These are phyloP conservation scores for Lactuca sativa DNA, from an alignment of 129 eudicot genomes.

Conservation along the genomic window DNA sequence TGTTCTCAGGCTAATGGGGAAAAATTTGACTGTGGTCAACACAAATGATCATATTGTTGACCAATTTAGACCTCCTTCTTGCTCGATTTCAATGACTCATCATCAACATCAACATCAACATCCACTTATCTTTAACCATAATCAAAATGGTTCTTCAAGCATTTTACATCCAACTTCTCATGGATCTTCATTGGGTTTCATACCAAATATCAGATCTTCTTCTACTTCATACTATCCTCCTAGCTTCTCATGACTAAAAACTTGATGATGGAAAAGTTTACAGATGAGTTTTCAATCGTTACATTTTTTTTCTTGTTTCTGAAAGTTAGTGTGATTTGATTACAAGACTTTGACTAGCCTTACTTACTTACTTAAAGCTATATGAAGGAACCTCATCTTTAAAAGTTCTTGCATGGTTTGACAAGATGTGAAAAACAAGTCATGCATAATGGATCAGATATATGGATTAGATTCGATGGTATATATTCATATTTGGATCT, in stretches of 20 bases:
- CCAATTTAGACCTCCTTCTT: conserved; percentile 24
- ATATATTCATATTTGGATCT: too few relatives aligned
- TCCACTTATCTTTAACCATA: conserved; percentile 15
- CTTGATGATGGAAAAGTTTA: neutral
- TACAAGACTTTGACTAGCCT: conserved; percentile 25
- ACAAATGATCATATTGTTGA: conserved; percentile 37
- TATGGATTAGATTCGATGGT: too few relatives aligned
- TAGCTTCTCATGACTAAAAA: conserved; percentile 34
- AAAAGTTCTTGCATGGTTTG: neutral
- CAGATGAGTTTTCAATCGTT: conserved; percentile 16
- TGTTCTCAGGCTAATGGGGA: conserved; percentile 83
- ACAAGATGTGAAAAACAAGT: too few relatives aligned
- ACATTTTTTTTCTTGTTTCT: conserved; percentile 19
- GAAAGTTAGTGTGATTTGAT: conserved; percentile 24
- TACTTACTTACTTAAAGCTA: neutral
- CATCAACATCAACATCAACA: conserved; percentile 13
- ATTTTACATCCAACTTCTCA: neutral
- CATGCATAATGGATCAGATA: too few relatives aligned
- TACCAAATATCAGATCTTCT: conserved; percentile 24
- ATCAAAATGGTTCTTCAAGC: conserved; percentile 7
- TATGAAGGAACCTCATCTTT: conserved; percentile 5
- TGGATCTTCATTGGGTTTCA: conserved; percentile 22
- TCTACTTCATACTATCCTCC: conserved; percentile 32
- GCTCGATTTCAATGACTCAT: conserved; percentile 11
- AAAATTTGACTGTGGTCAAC: conserved; percentile 72